Evolutionary conservation across 345 rosid species (phyloP).

Genomic region (Abelmoschus esculentus): DNA sequence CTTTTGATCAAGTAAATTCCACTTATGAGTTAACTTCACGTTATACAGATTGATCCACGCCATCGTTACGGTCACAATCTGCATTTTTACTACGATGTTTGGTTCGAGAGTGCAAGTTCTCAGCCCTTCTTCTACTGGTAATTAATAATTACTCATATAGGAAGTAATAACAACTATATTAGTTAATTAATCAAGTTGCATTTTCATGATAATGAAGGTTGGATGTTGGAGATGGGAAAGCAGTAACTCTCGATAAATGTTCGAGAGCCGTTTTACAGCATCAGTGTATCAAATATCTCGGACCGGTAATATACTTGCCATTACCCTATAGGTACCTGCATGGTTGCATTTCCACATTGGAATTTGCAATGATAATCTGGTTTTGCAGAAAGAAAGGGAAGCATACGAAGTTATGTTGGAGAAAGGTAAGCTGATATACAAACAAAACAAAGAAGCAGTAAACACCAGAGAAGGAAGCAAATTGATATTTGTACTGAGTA

Average conservation of each 20-base stretch:
- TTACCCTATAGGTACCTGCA: too few relatives aligned
- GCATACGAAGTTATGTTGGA: constrained; percentile 49
- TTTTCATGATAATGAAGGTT: constrained; percentile 37
- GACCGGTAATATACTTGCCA: constrained; percentile 39
- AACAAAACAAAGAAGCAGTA: constrained; percentile 27
- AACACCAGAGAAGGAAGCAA: constrained; percentile 45
- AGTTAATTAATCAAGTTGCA: not conserved
- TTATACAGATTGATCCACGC: constrained; percentile 62
- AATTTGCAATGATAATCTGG: too few relatives aligned
- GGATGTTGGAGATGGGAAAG: constrained; percentile 79
- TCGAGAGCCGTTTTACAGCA: constrained; percentile 42
- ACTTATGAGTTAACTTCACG: too few relatives aligned
- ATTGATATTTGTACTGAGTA: constrained; percentile 73
- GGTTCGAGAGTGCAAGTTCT: constrained; percentile 47
- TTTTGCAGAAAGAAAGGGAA: constrained; percentile 55
- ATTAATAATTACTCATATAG: too few relatives aligned
- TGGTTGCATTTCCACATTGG: too few relatives aligned
- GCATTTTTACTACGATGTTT: constrained; percentile 53
- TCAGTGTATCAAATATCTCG: constrained; percentile 70
- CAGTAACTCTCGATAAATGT: constrained; percentile 43
- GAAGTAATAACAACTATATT: not conserved
- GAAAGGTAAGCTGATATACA: constrained; percentile 44
- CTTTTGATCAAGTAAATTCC: too few relatives aligned
- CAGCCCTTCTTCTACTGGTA: constrained; percentile 84
- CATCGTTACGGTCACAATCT: constrained; percentile 84